phyloP scores from a whole-genome alignment of 2,329 filamentous ascomycete genomes.

The Neofusicoccum cordaticola region DNA sequence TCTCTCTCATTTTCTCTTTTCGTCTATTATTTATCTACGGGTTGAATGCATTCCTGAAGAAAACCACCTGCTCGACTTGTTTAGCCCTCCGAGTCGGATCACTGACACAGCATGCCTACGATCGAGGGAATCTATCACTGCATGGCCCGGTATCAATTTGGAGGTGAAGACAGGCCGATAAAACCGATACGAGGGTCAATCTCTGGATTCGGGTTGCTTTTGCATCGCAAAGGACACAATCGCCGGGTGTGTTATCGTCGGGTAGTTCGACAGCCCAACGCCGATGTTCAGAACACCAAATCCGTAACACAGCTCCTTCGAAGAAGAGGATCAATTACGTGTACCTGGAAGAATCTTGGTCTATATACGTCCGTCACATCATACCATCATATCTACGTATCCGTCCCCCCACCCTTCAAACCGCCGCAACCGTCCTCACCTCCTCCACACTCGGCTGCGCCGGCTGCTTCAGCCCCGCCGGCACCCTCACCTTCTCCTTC shows the following conservation, averaged over 20 bases:
- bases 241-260: not conserved
- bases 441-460: not conserved
- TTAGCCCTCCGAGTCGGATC: too few relatives aligned
- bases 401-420: not conserved
- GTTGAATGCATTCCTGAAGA: too few relatives aligned
- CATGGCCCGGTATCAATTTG: too few relatives aligned
- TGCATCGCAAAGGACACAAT: not conserved
- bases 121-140: too few relatives aligned
- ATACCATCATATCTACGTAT: not conserved
- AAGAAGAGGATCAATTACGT: not conserved
- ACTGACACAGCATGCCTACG: too few relatives aligned
- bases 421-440: not conserved
- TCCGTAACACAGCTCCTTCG: too few relatives aligned
- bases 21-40: too few relatives aligned
- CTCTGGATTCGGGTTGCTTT: too few relatives aligned
- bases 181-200: too few relatives aligned
- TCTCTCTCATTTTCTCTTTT: too few relatives aligned
- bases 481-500: not conserved
- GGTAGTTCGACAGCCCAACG: not conserved
- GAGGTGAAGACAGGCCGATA: too few relatives aligned
- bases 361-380: not conserved
- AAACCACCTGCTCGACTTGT: too few relatives aligned
- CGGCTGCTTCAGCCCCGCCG: not conserved
- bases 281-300: not conserved
- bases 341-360: not conserved